phyloP scores from a whole-genome alignment of 352 stramenopile species.

The Elongisporangium anandrum region DNA sequence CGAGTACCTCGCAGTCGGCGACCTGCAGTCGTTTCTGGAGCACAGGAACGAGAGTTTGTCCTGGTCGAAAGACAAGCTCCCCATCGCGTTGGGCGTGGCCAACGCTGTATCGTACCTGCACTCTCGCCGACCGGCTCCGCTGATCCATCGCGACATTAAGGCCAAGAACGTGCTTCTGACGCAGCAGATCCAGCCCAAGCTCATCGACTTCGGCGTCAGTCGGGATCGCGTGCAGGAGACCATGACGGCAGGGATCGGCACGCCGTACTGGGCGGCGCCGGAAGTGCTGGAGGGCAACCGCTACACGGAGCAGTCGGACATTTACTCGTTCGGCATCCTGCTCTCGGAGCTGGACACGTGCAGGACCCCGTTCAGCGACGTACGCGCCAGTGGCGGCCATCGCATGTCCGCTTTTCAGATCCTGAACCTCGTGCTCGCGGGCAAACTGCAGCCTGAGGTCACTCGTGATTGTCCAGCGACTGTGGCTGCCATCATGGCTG shows the following conservation, averaged over 20 bases:
- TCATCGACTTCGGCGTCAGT: constrained; percentile 46
- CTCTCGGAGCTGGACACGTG: constrained; percentile 45
- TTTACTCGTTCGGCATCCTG: constrained; percentile 73
- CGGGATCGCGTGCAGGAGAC: constrained; percentile 17
- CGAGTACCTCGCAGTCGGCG: constrained; percentile 47
- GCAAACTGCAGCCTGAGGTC: constrained; percentile 36
- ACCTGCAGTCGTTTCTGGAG: constrained; percentile 38
- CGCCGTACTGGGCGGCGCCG: constrained; percentile 57
- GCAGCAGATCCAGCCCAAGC: constrained; percentile 20
- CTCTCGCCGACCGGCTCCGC: constrained; percentile 11
- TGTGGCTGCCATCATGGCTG: constrained; percentile 22
- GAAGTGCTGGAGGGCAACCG: constrained; percentile 53
- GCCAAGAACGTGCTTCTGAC: constrained; percentile 75
- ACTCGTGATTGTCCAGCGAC: constrained; percentile 23
- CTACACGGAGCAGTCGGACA: constrained; percentile 63
- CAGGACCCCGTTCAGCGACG: constrained; percentile 23
- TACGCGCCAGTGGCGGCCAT: constrained; percentile 8
- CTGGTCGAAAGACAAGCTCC: constrained; percentile 34
- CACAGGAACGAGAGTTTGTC: constrained; percentile 18
- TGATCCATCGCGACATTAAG: constrained; percentile 83
- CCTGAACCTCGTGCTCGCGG: constrained; percentile 35
- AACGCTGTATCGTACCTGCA: constrained; percentile 35
- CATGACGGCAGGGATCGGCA: constrained; percentile 44
- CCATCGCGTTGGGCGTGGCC: constrained; percentile 31
- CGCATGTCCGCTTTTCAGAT: constrained; percentile 41